Conservation (phyloP, 1,284 basidiomycete species). For the Heterobasidion occidentale region DNA sequence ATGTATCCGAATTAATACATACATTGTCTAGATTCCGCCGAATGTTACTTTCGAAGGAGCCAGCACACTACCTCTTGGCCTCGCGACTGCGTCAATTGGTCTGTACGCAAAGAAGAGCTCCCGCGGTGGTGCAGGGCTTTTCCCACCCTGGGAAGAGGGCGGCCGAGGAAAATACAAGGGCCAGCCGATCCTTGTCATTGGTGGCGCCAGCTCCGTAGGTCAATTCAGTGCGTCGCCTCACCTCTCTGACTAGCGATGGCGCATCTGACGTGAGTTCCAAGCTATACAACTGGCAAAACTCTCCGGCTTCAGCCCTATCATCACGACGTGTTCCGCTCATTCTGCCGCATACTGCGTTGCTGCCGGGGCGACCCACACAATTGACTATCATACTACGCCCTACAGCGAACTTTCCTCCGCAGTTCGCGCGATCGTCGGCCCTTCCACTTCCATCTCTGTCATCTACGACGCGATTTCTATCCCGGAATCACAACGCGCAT, state of each 20-base stretch:
- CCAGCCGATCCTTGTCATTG: slow-evolving; percentile 33
- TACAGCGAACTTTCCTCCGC: slow-evolving; percentile 3
- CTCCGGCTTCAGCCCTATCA: slow-evolving; percentile 24
- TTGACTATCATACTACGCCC: slow-evolving; percentile 17
- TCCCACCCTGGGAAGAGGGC: slow-evolving; percentile 19
- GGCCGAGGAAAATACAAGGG: slow-evolving; percentile 27
- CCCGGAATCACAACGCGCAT: slow-evolving; percentile 14
- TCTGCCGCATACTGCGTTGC: slow-evolving; percentile 22
- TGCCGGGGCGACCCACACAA: slow-evolving; percentile 26
- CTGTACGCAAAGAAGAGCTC: slow-evolving; percentile 24
- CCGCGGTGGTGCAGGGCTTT: slow-evolving; percentile 22
- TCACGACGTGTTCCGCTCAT: slow-evolving; percentile 24
- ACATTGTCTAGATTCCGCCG: background rate
- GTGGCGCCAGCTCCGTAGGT: slow-evolving; percentile 37
- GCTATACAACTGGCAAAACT: slow-evolving; percentile 12
- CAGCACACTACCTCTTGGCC: slow-evolving; percentile 30
- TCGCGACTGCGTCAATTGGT: slow-evolving; percentile 28
- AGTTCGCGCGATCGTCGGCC: slow-evolving; percentile 8
- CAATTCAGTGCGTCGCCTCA: slow-evolving; percentile 23
- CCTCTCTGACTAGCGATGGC: too few species aligned
- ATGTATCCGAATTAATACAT: background rate
- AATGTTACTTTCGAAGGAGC: slow-evolving; percentile 21
- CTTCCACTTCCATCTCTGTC: slow-evolving; percentile 8
- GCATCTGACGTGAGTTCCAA: background rate
- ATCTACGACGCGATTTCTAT: slow-evolving; percentile 20